Evolutionary conservation across 1,284 basidiomycete genomes (phyloP).

Genomic region (Agroathelia rolfsii): DNA sequence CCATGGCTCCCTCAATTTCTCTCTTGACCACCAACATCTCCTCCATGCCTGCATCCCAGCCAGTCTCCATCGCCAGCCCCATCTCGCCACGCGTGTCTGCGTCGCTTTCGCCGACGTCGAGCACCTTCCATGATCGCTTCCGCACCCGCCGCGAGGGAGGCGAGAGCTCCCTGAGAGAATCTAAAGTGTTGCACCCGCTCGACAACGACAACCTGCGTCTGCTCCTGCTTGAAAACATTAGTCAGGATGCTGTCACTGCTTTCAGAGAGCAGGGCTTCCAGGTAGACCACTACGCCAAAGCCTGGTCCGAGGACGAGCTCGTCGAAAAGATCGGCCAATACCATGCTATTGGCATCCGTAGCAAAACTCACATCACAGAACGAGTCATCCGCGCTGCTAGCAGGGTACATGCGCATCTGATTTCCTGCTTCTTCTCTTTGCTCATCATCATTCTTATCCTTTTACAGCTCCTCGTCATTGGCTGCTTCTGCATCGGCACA

Average conservation of each 20-base stretch:
- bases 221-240: slow-evolving; percentile 93
- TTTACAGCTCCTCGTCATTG: slow-evolving; percentile 82
- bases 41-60: slow-evolving; percentile 10
- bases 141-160: slow-evolving; percentile 19
- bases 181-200: slow-evolving; percentile 65
- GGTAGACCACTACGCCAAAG: slow-evolving; percentile 85
- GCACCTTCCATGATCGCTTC: slow-evolving; percentile 37
- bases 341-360: slow-evolving; percentile 93
- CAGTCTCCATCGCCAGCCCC: slow-evolving; percentile 33
- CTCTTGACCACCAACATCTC: slow-evolving; percentile 12
- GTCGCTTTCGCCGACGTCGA: slow-evolving; percentile 36
- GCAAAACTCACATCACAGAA: slow-evolving; percentile 94
- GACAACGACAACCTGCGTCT: slow-evolving; percentile 72
- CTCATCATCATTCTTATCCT: slow-evolving; percentile 4
- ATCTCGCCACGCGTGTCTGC: slow-evolving; percentile 28
- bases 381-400: slow-evolving; percentile 80
- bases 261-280: slow-evolving; percentile 84
- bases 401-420: slow-evolving; percentile 40
- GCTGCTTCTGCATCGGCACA: slow-evolving; percentile 99
- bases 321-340: slow-evolving; percentile 80
- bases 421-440: slow-evolving; percentile 7
- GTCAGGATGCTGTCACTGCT: slow-evolving; percentile 76
- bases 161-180: slow-evolving; percentile 25
- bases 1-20: too few relatives aligned
- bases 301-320: slow-evolving; percentile 90